These are phyloP conservation scores for Fabrea salina DNA, from an alignment of 169 alveolate species.

Conservation along the genomic window DNA sequence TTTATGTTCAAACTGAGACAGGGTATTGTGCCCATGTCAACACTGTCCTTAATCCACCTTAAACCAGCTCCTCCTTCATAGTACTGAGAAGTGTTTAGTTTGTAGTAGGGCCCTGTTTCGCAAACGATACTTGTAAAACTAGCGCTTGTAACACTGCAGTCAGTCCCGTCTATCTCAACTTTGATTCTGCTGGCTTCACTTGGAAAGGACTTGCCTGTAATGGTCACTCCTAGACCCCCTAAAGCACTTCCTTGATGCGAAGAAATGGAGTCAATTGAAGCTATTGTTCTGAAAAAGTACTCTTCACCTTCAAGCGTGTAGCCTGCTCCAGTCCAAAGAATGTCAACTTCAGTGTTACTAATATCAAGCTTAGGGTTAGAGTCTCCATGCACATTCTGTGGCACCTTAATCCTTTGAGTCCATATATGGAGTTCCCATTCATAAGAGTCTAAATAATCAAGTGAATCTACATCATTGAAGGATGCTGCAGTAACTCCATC, in stretches of 20 bases:
- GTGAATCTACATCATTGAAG: too few species aligned
- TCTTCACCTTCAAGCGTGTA: not conserved
- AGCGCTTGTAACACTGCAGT: not conserved
- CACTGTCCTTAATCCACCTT: conserved; percentile 6
- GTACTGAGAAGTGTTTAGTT: not conserved
- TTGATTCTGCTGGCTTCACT: not conserved
- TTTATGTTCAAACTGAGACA: not conserved
- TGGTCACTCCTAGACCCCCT: conserved; percentile 9
- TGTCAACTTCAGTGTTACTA: not conserved
- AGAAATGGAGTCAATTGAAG: conserved; percentile 6
- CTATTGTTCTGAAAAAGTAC: conserved; percentile 15
- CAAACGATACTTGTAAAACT: not conserved
- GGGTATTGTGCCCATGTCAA: not conserved
- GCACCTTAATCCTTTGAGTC: too few species aligned
- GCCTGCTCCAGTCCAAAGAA: not conserved
- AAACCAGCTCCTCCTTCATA: conserved; percentile 20
- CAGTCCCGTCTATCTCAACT: not conserved
- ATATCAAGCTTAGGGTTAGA: not conserved
- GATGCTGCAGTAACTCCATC: too few species aligned
- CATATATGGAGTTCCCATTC: too few species aligned
- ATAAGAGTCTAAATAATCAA: too few species aligned
- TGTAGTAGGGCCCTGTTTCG: not conserved
- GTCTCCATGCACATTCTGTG: conserved; percentile 22
- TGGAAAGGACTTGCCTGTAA: conserved; percentile 22
- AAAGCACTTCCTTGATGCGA: not conserved